Percentiles rank a stretch among this genome's conserved stretches.
These are phyloP conservation scores for Coemansia sp. DNA, from an alignment of 192 early-diverging fungal genomes.

Conservation along the genomic window DNA sequence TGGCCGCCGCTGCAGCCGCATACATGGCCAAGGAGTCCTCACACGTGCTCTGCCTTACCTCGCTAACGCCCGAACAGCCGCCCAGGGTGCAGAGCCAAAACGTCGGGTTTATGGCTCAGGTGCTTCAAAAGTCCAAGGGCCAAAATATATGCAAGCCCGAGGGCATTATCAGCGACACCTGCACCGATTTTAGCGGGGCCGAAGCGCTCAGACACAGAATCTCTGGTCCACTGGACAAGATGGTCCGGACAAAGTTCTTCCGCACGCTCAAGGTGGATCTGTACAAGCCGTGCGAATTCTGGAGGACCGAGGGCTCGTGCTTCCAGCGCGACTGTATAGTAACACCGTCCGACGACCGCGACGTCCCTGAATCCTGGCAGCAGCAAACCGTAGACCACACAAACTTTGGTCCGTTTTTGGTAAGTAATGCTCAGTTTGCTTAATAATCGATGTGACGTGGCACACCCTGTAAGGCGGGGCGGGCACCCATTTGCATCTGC, in stretches of 20 bases:
- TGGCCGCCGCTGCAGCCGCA: conserved; percentile 36
- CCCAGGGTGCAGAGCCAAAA: conserved; percentile 38
- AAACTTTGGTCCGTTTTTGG: conserved; percentile 62
- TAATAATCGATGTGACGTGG: conserved; percentile 27
- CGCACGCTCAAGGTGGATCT: conserved; percentile 89
- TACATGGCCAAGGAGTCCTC: conserved; percentile 51
- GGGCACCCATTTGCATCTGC: not conserved
- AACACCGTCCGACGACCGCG: conserved; percentile 72
- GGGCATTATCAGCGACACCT: conserved; percentile 49
- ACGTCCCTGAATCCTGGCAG: conserved; percentile 57
- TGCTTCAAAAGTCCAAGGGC: conserved; percentile 53
- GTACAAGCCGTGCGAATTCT: conserved; percentile 86
- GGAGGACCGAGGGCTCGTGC: conserved; percentile 82
- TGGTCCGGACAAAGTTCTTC: conserved; percentile 89
- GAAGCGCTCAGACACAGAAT: conserved; percentile 76
- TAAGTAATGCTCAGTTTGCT: conserved; percentile 21
- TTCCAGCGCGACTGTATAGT: conserved; percentile 84
- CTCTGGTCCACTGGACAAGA: conserved; percentile 62
- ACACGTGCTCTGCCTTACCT: conserved; percentile 32
- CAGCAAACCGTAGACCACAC: conserved; percentile 68
- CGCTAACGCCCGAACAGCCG: conserved; percentile 2
- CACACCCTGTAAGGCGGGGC: conserved; percentile 7
- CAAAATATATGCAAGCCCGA: conserved; percentile 60
- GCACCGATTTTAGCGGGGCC: conserved; percentile 70
- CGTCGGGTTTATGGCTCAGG: conserved; percentile 55